Base-by-base conservation (phyloP, 2,329 filamentous ascomycete species). In the Ceratocystis eucalypticola region DNA sequence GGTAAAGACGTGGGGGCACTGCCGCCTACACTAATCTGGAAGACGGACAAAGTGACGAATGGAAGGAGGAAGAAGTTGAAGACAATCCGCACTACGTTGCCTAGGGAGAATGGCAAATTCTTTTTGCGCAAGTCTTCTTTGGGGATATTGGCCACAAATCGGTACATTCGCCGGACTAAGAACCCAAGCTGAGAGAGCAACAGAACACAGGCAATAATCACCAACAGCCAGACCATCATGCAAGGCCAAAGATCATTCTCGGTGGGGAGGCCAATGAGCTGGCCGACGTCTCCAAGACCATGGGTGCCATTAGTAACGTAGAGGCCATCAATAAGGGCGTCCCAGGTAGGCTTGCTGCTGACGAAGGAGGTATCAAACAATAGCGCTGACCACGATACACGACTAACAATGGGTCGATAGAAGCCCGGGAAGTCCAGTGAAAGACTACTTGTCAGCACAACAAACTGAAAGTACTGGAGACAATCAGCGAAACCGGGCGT, bases 401-500 rank as follows among this genome's bases (percentile, higher is more conserved):
- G 89, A 74, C 92, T 96, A 67, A 93, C 84, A 6, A 91, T 88
- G 3, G 94, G 94, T 73, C 96, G 93, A 74, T 91, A 99, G 74
- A 89, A 99, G 10, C 94, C 94, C 0, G 94, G 94, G 72, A 97
- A 99, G 70, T 87, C 85, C 69, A 99, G 79, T 6, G 88, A 91
- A 67, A 99, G 79, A 46, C 88, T 87, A n/a, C 93, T 93, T 0
- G 91, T 94, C 67, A 99, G 78, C 25, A 89, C 87, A 65, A 94
- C 81, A 71, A 96, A 99, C 73, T 99, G 94, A 20, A 99, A 89
- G 74, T 99, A 97, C 75, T 97, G 92, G 66, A 99, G 80, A 72
- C 94, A 99, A 74, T 99, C 94, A 5, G 91, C 91, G 74, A 99
- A 97, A 0, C 94, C 94, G 4, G 94, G 94, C 0, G 94, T 99